Percentiles rank a stretch among this genome's conserved stretches.
Conservation (phyloP, 805 yeast genomes). For the Candida boidinii region DNA sequence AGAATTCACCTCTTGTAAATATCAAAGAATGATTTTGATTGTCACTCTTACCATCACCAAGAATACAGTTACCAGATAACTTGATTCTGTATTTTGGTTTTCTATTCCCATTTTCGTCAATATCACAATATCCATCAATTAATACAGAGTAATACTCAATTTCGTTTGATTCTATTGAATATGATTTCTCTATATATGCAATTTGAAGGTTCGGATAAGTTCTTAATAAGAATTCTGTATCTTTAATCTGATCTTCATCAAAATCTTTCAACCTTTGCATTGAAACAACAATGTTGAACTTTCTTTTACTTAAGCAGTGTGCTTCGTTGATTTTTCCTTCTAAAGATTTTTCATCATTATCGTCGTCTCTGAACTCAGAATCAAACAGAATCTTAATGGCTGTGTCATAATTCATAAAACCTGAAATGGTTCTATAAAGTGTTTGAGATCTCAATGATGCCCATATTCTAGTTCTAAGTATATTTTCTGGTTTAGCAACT, state of each 20-base stretch:
- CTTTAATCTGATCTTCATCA: constrained; percentile 47
- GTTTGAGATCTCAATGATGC: constrained; percentile 80
- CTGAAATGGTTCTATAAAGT: constrained; percentile 70
- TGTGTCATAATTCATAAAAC: constrained; percentile 68
- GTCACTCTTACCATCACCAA: constrained; percentile 82
- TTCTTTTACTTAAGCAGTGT: constrained; percentile 48
- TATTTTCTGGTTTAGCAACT: constrained; percentile 52
- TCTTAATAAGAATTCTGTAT: constrained; percentile 49
- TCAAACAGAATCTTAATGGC: constrained; percentile 63
- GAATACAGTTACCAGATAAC: constrained; percentile 71
- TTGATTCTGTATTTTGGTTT: constrained; percentile 55
- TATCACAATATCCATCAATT: constrained; percentile 64
- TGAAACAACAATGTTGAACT: constrained; percentile 56
- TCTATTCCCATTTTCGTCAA: constrained; percentile 48
- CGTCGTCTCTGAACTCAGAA: constrained; percentile 36
- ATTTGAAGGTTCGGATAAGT: constrained; percentile 64
- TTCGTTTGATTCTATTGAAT: constrained; percentile 33
- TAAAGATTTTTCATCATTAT: constrained; percentile 10
- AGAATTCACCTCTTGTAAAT: constrained; percentile 72
- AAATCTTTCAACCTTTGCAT: constrained; percentile 54
- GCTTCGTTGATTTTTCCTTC: constrained; percentile 28
- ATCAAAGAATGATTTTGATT: constrained; percentile 72
- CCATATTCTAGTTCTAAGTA: constrained; percentile 74
- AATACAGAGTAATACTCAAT: constrained; percentile 50
- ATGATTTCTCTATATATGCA: constrained; percentile 50